Conservation (phyloP, 805 yeast genomes). For the Pachysolen tannophilus region DNA sequence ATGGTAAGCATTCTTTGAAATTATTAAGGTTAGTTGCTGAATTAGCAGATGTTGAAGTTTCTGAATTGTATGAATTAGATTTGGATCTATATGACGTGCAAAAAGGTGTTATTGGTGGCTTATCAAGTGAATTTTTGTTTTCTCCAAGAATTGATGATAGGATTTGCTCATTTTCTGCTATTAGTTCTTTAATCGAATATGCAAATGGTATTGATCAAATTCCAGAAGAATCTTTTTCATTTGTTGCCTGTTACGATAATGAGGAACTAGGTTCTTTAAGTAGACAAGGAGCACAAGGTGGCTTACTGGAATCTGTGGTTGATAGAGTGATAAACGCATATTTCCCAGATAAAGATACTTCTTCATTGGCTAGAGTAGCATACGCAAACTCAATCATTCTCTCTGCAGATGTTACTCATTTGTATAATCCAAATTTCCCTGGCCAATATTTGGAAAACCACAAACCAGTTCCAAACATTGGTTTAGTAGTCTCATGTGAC, state of each 20-base stretch:
- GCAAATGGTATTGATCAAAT: slow-evolving; percentile 20
- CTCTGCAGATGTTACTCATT: slow-evolving; percentile 81
- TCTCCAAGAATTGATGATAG: slow-evolving; percentile 85
- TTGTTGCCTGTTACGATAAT: slow-evolving; percentile 65
- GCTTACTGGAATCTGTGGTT: slow-evolving; percentile 57
- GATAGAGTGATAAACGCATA: slow-evolving; percentile 39
- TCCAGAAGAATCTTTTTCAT: slow-evolving; percentile 26
- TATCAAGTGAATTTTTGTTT: slow-evolving; percentile 66
- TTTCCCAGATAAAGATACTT: slow-evolving; percentile 14
- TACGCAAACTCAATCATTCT: slow-evolving; percentile 67
- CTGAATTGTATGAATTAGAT: slow-evolving; percentile 62
- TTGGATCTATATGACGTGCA: slow-evolving; percentile 78
- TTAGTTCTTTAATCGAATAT: slow-evolving; percentile 46
- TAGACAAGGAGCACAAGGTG: slow-evolving; percentile 79
- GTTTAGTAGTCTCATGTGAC: slow-evolving; percentile 63
- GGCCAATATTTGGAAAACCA: slow-evolving; percentile 68
- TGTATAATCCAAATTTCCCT: slow-evolving; percentile 71
- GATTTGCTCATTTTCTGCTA: slow-evolving; percentile 70
- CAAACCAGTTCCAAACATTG: slow-evolving; percentile 73
- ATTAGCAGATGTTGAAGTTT: slow-evolving; percentile 48
- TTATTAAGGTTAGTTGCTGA: slow-evolving; percentile 64
- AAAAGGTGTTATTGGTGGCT: slow-evolving; percentile 71
- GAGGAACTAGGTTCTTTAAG: slow-evolving; percentile 82
- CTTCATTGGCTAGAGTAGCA: slow-evolving; percentile 10
- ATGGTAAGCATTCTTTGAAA: slow-evolving; percentile 59